Evolutionary conservation across 148 eudicot genomes (phyloP).

Genomic region (Chenopodium album): DNA sequence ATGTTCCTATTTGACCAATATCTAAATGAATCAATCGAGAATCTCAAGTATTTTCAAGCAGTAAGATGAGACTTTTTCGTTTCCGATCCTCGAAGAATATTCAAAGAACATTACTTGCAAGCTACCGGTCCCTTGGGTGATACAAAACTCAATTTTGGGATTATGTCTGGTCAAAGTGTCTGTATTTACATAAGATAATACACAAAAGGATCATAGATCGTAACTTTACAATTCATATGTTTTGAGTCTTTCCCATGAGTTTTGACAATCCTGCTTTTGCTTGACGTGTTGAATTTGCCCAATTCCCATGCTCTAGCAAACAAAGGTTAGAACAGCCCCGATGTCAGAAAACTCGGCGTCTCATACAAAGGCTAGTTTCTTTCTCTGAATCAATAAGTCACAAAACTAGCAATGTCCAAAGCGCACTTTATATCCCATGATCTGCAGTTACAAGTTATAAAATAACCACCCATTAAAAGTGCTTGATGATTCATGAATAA

Average conservation of each 20-base stretch:
- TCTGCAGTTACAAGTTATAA: slow-evolving; percentile 7
- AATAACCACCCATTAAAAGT: neutral
- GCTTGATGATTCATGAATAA: neutral
- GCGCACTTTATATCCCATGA: neutral
- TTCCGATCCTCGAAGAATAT: neutral
- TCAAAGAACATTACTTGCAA: neutral
- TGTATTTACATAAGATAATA: neutral
- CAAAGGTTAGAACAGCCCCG: neutral
- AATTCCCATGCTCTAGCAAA: neutral
- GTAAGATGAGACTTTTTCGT: neutral
- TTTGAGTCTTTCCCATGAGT: neutral
- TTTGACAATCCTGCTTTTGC: neutral
- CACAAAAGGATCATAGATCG: neutral
- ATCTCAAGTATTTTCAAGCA: neutral
- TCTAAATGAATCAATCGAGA: neutral
- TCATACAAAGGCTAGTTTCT: neutral
- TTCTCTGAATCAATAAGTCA: neutral
- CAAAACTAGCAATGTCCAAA: neutral
- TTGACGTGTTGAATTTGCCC: slow-evolving; percentile 2
- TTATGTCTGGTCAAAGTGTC: neutral
- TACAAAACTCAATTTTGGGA: neutral
- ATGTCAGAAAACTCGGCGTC: neutral
- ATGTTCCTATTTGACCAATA: neutral
- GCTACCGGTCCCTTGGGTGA: neutral
- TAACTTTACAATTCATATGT: slow-evolving; percentile 1